Evolutionary conservation across 169 alveolate species (phyloP).

Genomic region (Miamiensis avidus): DNA sequence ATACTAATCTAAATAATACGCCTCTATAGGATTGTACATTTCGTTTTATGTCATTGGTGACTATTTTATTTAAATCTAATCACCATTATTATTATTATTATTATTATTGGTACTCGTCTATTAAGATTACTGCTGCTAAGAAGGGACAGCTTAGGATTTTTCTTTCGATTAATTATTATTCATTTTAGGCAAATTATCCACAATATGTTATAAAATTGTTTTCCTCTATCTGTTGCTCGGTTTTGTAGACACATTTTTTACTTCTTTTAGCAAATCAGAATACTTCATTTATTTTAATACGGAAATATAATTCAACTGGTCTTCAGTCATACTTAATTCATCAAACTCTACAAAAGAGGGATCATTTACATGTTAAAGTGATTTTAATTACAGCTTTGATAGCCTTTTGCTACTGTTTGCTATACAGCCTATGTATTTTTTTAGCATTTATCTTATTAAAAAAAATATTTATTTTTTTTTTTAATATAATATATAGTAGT

Average conservation of each 20-base stretch:
- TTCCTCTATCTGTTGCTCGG: not conserved
- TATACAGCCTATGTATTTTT: too few relatives aligned
- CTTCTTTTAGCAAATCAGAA: not conserved
- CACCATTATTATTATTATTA: not conserved
- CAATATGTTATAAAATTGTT: not conserved
- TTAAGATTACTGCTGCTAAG: not conserved
- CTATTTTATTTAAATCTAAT: not conserved
- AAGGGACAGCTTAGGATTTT: not conserved
- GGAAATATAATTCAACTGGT: not conserved
- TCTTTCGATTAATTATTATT: not conserved
- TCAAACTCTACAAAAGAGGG: not conserved
- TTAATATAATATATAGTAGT: too few relatives aligned
- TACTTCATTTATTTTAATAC: not conserved
- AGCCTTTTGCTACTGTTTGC: too few relatives aligned
- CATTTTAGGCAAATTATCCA: not conserved
- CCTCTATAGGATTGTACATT: not conserved
- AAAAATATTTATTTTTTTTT: too few relatives aligned
- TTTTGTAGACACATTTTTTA: not conserved
- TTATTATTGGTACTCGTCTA: not conserved
- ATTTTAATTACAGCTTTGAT: too few relatives aligned
- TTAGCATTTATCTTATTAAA: too few relatives aligned
- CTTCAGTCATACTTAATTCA: not conserved
- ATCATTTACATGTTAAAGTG: not conserved
- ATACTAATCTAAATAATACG: not conserved
- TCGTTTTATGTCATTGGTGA: not conserved